phyloP scores from a whole-genome alignment of 139 green algal genomes.

The Coccomyxa sp. region DNA sequence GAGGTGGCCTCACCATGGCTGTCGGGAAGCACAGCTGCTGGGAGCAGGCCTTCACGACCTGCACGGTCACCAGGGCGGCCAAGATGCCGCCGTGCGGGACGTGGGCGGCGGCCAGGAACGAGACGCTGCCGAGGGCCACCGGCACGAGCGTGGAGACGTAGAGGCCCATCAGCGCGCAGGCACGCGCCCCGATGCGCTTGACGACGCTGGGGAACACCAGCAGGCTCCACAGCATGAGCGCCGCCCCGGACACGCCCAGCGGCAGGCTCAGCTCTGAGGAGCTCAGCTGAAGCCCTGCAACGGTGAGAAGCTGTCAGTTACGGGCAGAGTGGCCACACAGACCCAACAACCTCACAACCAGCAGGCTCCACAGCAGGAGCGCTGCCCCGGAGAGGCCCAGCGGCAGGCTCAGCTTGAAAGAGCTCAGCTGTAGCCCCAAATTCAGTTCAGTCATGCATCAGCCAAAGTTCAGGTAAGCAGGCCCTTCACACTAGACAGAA shows the following conservation, averaged over 20 bases:
- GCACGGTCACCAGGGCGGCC: neutral
- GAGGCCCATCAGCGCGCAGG: neutral
- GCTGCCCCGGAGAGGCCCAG: too few species aligned
- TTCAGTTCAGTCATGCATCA: too few species aligned
- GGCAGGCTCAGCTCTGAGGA: neutral
- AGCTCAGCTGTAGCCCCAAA: too few species aligned
- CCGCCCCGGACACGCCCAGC: neutral
- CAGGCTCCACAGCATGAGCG: neutral
- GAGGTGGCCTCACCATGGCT: neutral
- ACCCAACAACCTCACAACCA: too few species aligned
- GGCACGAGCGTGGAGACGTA: neutral
- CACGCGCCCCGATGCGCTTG: neutral
- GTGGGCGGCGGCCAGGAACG: neutral
- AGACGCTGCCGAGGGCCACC: neutral
- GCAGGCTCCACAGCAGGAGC: too few species aligned
- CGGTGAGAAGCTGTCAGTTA: too few species aligned
- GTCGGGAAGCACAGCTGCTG: neutral
- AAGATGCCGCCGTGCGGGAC: too few species aligned
- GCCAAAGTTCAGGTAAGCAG: too few species aligned
- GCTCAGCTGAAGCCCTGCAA: neutral
- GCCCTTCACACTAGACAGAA: too few species aligned
- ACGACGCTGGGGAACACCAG: neutral
- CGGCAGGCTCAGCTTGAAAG: too few species aligned
- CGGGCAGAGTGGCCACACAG: too few species aligned
- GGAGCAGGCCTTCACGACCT: neutral